A percentile compares a stretch with the other conserved stretches of the same genome.
These are phyloP conservation scores for Scheffersomyces segobiensis DNA, from an alignment of 1,139 yeast genomes.

Conservation along the genomic window DNA sequence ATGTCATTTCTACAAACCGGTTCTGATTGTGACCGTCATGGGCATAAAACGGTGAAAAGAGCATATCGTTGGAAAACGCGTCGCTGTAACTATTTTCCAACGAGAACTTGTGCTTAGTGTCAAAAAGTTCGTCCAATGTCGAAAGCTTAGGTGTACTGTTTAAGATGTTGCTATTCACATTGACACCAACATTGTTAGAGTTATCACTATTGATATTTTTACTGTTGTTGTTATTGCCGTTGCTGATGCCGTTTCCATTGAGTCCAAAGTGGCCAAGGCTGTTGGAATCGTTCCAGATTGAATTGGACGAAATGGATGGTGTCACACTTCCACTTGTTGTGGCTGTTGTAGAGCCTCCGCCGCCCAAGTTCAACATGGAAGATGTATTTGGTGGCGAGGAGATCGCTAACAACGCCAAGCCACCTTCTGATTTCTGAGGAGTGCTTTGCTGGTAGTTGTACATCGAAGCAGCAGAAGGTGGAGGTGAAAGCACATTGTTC, in stretches of 20 bases:
- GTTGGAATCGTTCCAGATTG: constrained; percentile 12
- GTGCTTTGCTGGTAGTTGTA: background rate
- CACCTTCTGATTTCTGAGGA: background rate
- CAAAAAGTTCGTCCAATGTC: background rate
- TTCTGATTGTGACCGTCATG: background rate
- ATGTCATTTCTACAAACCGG: background rate
- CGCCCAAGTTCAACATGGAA: background rate
- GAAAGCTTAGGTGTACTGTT: constrained; percentile 1
- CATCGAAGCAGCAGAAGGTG: background rate
- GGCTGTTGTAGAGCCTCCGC: background rate
- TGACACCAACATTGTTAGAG: background rate
- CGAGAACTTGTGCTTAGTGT: background rate
- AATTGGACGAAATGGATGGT: constrained; percentile 8
- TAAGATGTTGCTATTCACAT: background rate
- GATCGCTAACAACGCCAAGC: background rate
- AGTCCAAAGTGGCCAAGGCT: background rate
- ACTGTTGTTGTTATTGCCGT: background rate
- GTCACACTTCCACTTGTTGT: constrained; percentile 9
- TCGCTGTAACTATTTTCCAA: background rate
- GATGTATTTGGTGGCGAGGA: background rate
- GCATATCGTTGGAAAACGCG: background rate
- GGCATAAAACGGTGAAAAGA: background rate
- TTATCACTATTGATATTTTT: constrained; percentile 11
- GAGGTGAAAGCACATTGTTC: constrained; percentile 1
- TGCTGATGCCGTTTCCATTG: background rate